Base-by-base conservation (phyloP, 2,329 filamentous ascomycete genomes). In the Aspergillus tanneri region DNA sequence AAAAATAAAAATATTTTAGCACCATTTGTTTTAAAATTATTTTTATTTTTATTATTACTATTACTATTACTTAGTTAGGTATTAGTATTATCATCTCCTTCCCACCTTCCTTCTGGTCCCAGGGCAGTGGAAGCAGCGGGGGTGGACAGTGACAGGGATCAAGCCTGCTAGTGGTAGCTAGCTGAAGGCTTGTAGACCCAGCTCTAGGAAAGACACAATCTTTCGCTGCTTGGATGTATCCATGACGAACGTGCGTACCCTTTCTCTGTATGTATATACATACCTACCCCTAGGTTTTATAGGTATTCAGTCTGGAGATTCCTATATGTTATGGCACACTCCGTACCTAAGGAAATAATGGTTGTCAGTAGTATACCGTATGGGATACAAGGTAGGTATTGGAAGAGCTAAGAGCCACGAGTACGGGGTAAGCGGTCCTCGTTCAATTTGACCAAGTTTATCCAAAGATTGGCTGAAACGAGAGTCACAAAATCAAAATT, bases 61-160 rank as follows among this genome's bases (percentile, higher is more conserved):
- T 16, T 43, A 35, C n/a, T 32, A 44, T 5, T 36, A 24, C 23
- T 43, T 5, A 28, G 3, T 23, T 14, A 14, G 6, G 30, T 24
- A 25, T n/a, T 24, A 16, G 37, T 28, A 25, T 40, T 49, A 24
- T 40, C 42, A 36, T 38, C 48, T 40, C 42, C 50, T 49, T 47
- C 41, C 43, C 38, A 44, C 45, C 22, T 47, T 46, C 50, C 44
- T 44, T 45, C 53, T 36, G 43, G 54, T 56, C 57, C 60, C 53
- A 61, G 54, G 53, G 49, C 47, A 59, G 54, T 61, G 59, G 58
- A 58, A 61, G 50, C 57, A 55, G 59, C 55, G 59, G 59, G 51
- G 58, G 50, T 52, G 50, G 46, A 40, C 43, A 43, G 46, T 39
- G 32, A 56, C 57, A 59, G 49, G 58, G 58, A 53, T 60, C 43